Evolutionary conservation across 257 asterid species (phyloP), one percentile per base, ranked within the genome.

Genomic region (Salvia miltiorrhiza): DNA sequence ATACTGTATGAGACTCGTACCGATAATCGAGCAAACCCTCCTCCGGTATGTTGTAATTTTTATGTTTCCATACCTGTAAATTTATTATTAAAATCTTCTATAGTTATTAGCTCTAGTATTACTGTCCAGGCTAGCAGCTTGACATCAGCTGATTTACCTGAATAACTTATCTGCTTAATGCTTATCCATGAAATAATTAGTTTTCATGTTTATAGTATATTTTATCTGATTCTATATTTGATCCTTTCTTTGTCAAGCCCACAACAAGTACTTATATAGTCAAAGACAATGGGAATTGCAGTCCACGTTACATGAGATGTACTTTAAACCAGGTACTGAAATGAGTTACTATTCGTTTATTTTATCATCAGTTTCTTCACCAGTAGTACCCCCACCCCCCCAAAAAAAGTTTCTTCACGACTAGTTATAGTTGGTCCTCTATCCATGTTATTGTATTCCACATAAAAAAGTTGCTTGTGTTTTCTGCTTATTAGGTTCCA

Each of bases 241-340:
- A 39, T 45, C 64, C 60, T 65, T 33, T 54, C 52, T 67, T 79
- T 70, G 50, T 70, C 80, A 74, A 92, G 98, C 97, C 98, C 58
- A 94, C 98, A 67, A 90, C 96, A 64, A 86, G 90, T 73, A 88
- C 86, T 68, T 89, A 88, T 78, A 85, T 90, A 57, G 91, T 92
- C 71, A 83, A 78, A 71, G 99, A 93, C 79, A 82, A 90, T 45
- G 97, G 99, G 70, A 93, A 90, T 79, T 90, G 99, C 87, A 93
- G 99, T 77, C 97, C 99, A 52, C 97, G 99, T 63, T 88, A 84
- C 88, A 86, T 93, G 81, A 85, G 99, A 75, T 93, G 96, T 77
- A 88, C 99, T 64, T 77, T 87, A 59, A 88, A 91, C 78, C 97
- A 90, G 99, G 97, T 73, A 48, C 59, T 72, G 70, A 33, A 45